These are phyloP conservation scores for Silene conica DNA, from an alignment of 148 eudicot genomes.

Conservation along the genomic window DNA sequence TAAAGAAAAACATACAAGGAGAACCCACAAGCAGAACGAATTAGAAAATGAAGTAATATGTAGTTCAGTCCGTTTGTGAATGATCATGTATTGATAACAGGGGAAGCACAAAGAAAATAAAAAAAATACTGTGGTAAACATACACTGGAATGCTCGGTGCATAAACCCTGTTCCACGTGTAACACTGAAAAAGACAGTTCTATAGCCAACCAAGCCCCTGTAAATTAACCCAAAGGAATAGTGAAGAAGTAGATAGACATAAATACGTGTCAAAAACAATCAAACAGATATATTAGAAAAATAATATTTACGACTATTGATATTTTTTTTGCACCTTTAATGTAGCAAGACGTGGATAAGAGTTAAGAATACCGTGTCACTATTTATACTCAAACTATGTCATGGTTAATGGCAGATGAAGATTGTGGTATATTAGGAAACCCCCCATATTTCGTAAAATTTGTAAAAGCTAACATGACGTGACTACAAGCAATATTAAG, in stretches of 20 bases:
- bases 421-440: too few species aligned
- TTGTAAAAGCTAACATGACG: too few species aligned
- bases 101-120: background rate
- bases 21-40: background rate
- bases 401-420: too few species aligned
- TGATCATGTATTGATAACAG: background rate
- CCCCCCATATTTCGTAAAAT: too few species aligned
- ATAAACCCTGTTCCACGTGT: conserved; percentile 98
- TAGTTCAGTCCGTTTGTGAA: background rate
- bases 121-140: conserved; percentile 9
- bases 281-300: background rate
- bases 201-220: conserved; percentile 99
- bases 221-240: conserved; percentile 20
- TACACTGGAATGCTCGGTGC: conserved; percentile 98
- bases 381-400: background rate
- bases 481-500: background rate
- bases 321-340: background rate
- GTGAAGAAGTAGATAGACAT: background rate
- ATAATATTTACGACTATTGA: background rate
- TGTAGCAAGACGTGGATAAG: background rate
- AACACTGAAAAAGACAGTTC: conserved; percentile 93
- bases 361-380: background rate
- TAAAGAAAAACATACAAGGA: too few species aligned
- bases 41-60: background rate
- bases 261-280: background rate